Evolutionary conservation across 1,284 basidiomycete genomes (phyloP), one percentile per base, ranked within the genome.

Genomic region (Fomitopsis betulina): DNA sequence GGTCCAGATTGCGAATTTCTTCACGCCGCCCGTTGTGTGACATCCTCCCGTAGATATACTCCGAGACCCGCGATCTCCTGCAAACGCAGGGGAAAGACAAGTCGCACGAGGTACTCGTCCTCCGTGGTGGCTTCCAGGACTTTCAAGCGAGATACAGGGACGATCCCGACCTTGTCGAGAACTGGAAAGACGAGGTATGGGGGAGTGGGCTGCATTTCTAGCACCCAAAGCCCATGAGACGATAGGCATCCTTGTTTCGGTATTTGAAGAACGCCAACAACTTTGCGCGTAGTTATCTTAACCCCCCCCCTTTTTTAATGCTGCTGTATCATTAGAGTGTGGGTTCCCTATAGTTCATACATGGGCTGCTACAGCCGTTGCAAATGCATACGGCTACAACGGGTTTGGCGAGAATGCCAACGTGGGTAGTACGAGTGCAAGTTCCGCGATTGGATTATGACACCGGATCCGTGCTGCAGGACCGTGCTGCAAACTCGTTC

Each of bases 81-180:
- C 72, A 74, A 57, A 66, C 61, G 68, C 71, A 70, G 61, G 76
- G 69, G 54, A 72, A 75, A 32, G 74, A 79, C 58, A 73, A 68
- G 23, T 67, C 67, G 7, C 79, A 88, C 58, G 78, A 86, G 58
- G 81, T 92, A 9, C 74, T 77, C 54, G 77, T 93, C 56, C 79
- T 93, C 50, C 78, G 77, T 2, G 87, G 85, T 56, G 90, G 90
- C 8, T 93, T 93, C 71, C 73, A 78, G 9, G 77, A 76, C 54
- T 93, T 92, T 68, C 89, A 90, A 65, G 71, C 72, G 15, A 81
- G 80, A 63, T 91, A 80, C 76, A 87, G 81, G 84, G 74, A 87
- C 59, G 88, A 93, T 68, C 78, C 85, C 12, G 69, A 75, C 32
- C 79, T 93, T 15, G 83, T 93, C 13, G 90, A 91, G 70, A 86